Evolutionary conservation across 2,329 filamentous ascomycete genomes (phyloP), one percentile per base, ranked within the genome.

Genomic region (Stagonosporopsis chrysanthemi): DNA sequence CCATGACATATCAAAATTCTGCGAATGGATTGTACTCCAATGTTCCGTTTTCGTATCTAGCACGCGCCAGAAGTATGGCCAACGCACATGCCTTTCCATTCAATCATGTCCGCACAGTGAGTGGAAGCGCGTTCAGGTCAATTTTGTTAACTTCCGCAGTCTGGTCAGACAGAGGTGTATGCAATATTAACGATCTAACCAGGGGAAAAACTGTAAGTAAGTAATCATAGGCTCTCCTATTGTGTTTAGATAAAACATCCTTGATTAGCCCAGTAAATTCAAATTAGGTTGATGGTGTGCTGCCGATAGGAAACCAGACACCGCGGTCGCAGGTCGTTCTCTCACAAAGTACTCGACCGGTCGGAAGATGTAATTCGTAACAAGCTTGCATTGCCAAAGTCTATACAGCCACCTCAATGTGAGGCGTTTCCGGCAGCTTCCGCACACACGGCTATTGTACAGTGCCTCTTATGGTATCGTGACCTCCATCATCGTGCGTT

Each of bases 371-470:
- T 51, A 23, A 49, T 63, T 50, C 52, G 55, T 59, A 61, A 57
- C 52, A 52, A 55, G 43, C 61, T 62, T 56, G 59, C 56, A 64
- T 66, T 62, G 58, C 54, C 56, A 45, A 62, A 62, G 62, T 76
- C 72, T 74, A 75, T 71, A 75, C 69, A 73, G 64, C 64, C 65
- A 61, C 65, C 63, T 64, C 60, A 51, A 52, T 51, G 52, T 46
- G 57, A 60, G 47, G 55, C 55, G 33, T 63, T 52, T 17, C 48
- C 48, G 48, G 54, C 43, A 57, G 54, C 49, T 58, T 57, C 55
- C 63, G 62, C 56, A 45, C 47, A 58, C 63, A 69, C 65, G 69
- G 67, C 62, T 76, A 74, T 70, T 72, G 69, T 75, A 75, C 74
- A 75, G 64, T 67, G 69, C 60, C 63, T 64, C 59, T 64, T 60